Evolutionary conservation across 139 green algal species (phyloP).

Genomic region (Chlamydomonas sphaeroides): DNA sequence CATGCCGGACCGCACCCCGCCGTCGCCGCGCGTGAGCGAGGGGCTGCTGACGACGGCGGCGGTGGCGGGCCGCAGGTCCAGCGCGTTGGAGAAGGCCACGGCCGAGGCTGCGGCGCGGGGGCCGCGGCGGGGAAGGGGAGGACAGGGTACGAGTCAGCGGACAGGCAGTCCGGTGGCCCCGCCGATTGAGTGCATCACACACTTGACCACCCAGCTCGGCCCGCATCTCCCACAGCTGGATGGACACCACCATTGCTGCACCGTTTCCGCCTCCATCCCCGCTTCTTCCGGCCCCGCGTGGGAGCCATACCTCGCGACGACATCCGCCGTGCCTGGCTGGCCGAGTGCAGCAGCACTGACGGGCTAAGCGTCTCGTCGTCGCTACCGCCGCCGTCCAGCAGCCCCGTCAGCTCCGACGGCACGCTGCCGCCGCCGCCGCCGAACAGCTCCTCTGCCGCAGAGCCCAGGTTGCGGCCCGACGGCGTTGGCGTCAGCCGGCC

Average conservation of each 20-base stretch:
- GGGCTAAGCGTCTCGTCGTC: constrained; percentile 16
- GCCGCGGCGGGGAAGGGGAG: not conserved
- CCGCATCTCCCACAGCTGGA: no score
- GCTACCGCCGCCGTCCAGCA: constrained; percentile 9
- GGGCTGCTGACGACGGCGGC: constrained; percentile 33
- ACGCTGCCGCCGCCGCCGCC: no score
- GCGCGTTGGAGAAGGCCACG: constrained; percentile 43
- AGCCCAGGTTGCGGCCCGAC: no score
- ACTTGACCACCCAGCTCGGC: no score
- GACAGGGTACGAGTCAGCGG: not conserved
- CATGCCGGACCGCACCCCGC: not conserved
- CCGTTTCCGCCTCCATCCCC: no score
- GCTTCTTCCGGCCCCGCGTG: no score
- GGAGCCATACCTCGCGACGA: constrained; percentile 22
- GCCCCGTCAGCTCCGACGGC: not conserved
- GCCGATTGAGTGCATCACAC: no score
- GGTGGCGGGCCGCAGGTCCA: constrained; percentile 51
- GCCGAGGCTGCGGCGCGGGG: constrained; percentile 10
- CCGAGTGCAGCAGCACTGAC: constrained; percentile 1
- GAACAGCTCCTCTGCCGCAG: no score
- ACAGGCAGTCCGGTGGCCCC: no score
- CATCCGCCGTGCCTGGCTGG: not conserved
- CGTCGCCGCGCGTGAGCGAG: constrained; percentile 4
- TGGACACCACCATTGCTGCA: no score
- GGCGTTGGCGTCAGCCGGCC: no score